Base-by-base conservation (phyloP, 2,329 filamentous ascomycete species). In the Paecilomyces sp. region DNA sequence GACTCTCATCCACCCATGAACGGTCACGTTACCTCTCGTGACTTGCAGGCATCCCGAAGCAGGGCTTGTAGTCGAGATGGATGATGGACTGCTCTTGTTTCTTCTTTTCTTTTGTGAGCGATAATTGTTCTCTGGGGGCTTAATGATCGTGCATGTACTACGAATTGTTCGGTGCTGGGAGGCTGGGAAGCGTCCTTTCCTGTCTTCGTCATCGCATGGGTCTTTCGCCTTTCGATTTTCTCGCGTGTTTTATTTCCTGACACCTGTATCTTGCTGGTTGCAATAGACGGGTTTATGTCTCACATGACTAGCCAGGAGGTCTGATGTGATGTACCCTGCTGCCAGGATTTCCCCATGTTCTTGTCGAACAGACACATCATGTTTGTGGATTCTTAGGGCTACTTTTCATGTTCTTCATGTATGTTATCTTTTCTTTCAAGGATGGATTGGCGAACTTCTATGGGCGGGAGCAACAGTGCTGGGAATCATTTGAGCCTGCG, bases 351-450 rank as follows among this genome's bases (percentile, higher is more conserved):
- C 6, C 41, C n/a, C n/a, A 47, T 47, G 41, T 15, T 47, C 41
- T 47, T 18, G 41, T 47, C n/a, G 15, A n/a, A 15, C 18, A 22
- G 41, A 47, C 41, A 47, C 41, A 18, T 47, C 51, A 53, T 53
- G 51, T 24, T 30, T 25, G 51, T 25, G 22, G 28, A 25, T 56
- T 51, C 54, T 57, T 57, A 57, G 58, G 60, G 64, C 64, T 62
- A 55, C 63, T 55, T 63, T 64, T 58, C 58, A 67, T 63, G 63
- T 59, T 60, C 28, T 56, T 31, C 36, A 55, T 56, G 24, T 56
- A 47, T 66, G 64, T 66, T 68, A 69, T 62, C 55, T 69, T 67
- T 63, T 65, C 64, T 63, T 15, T 25, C 51, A 53, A 53, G 51
- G 51, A 53, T 28, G 51, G 51, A 25, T 53, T 25, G 51, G 51